Evolutionary conservation across 2,329 filamentous ascomycete species (phyloP).

Genomic region (Botrytis squamosa): DNA sequence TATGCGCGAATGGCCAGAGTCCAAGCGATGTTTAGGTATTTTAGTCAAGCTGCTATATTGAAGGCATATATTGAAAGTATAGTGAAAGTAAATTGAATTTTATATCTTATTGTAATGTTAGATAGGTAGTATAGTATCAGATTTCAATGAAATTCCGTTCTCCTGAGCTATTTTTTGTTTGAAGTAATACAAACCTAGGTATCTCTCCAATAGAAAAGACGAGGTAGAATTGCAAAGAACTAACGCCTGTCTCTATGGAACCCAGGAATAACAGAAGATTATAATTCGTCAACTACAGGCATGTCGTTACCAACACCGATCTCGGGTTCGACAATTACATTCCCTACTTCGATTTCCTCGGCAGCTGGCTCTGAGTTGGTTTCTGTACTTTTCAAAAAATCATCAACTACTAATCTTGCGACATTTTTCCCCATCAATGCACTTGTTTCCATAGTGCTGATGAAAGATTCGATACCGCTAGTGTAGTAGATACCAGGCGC

Average conservation of each 20-base stretch:
- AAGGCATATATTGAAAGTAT: background rate
- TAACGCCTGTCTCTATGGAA: background rate
- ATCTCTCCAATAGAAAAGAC: background rate
- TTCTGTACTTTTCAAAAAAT: constrained; percentile 43
- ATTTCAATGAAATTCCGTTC: background rate
- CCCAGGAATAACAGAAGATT: background rate
- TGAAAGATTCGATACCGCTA: constrained; percentile 84
- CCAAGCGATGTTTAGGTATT: background rate
- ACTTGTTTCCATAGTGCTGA: constrained; percentile 97
- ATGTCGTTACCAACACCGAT: constrained; percentile 4
- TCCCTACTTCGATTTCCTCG: background rate
- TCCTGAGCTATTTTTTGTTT: background rate
- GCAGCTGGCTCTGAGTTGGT: constrained; percentile 4
- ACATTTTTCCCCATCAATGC: constrained; percentile 88
- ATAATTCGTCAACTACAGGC: constrained; percentile 9
- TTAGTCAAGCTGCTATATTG: background rate
- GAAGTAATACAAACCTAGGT: background rate
- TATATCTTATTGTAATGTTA: background rate
- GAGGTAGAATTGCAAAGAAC: background rate
- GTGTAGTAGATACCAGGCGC: constrained; percentile 68
- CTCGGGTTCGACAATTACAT: background rate
- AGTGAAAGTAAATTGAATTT: background rate
- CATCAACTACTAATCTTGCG: constrained; percentile 67
- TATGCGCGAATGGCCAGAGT: background rate
- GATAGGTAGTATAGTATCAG: background rate